Conservation (phyloP, 768 basidiomycete species). For the Trametes villosa region DNA sequence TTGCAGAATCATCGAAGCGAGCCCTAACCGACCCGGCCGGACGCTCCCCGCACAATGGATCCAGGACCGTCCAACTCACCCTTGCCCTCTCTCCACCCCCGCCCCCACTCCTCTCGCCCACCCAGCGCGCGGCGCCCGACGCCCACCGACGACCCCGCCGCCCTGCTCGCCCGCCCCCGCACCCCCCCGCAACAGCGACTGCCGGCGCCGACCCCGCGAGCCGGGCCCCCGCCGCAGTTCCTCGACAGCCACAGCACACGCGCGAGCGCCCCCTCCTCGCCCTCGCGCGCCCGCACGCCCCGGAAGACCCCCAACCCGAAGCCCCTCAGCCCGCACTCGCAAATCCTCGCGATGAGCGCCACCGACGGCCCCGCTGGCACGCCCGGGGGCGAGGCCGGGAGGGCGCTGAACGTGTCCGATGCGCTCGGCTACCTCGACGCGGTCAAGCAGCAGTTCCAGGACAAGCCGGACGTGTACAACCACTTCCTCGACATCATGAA, state of each 20-base stretch:
- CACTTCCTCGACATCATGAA: slow-evolving; percentile 97
- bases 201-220: slow-evolving; percentile 21
- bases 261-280: slow-evolving; percentile 18
- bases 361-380: slow-evolving; percentile 18
- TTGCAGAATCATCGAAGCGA: slow-evolving; percentile 19
- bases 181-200: slow-evolving; percentile 15
- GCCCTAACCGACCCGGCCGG: slow-evolving; percentile 25
- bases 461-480: slow-evolving; percentile 94
- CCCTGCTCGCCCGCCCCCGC: slow-evolving; percentile 7
- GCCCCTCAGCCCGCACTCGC: slow-evolving; percentile 22
- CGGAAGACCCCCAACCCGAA: slow-evolving; percentile 18
- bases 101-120: slow-evolving; percentile 2
- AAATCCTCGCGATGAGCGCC: slow-evolving; percentile 13
- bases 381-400: slow-evolving; percentile 14
- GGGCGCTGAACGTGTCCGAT: slow-evolving; percentile 90
- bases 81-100: slow-evolving; percentile 9
- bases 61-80: slow-evolving; percentile 14
- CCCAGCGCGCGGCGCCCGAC: slow-evolving; percentile 7
- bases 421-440: slow-evolving; percentile 93
- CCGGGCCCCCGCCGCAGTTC: slow-evolving; percentile 18
- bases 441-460: slow-evolving; percentile 89
- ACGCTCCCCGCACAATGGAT: slow-evolving; percentile 20
- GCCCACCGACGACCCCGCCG: slow-evolving; percentile 6
- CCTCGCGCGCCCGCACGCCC: slow-evolving; percentile 16
- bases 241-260: slow-evolving; percentile 16